A percentile compares a stretch with the other conserved stretches of the same genome.
phyloP scores from a whole-genome alignment of 2,329 filamentous ascomycete genomes.

The Salinomyces thailandicus region DNA sequence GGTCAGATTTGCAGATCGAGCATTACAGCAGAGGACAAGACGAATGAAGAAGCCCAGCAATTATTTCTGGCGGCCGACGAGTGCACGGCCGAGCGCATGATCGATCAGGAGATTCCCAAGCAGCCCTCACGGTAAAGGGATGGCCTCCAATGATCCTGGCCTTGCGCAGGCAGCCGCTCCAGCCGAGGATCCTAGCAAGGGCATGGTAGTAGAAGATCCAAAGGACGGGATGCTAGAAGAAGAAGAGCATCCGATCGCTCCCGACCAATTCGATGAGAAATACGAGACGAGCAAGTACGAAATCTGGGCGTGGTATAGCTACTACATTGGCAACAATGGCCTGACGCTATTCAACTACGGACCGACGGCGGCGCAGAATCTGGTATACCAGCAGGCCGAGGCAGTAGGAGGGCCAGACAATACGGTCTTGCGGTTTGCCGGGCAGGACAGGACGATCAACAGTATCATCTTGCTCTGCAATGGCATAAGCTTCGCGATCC shows the following conservation, averaged over 20 bases:
- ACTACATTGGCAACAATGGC: slow-evolving; percentile 59
- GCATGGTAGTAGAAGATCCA: slow-evolving; percentile 12
- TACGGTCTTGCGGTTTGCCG: slow-evolving; percentile 45
- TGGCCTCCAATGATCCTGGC: slow-evolving; percentile 27
- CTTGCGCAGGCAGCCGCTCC: slow-evolving; percentile 18
- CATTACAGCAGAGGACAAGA: background rate
- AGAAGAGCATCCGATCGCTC: slow-evolving; percentile 37
- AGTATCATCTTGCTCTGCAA: slow-evolving; percentile 56
- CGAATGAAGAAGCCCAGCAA: background rate
- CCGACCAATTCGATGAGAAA: slow-evolving; percentile 45
- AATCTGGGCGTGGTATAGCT: slow-evolving; percentile 39
- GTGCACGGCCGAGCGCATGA: background rate
- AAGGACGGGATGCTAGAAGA: slow-evolving; percentile 16
- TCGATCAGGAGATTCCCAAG: background rate
- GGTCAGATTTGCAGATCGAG: background rate
- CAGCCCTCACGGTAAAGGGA: slow-evolving; percentile 5
- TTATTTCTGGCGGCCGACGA: background rate
- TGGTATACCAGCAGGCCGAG: slow-evolving; percentile 51
- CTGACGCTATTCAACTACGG: slow-evolving; percentile 54
- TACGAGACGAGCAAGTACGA: slow-evolving; percentile 44
- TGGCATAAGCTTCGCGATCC: slow-evolving; percentile 57
- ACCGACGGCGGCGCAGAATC: slow-evolving; percentile 54
- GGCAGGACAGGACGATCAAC: slow-evolving; percentile 49
- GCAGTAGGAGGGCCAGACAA: slow-evolving; percentile 29
- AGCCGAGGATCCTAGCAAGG: slow-evolving; percentile 24